Conservation (phyloP, 2,329 filamentous ascomycete genomes). For the Penicillium sumatraense region DNA sequence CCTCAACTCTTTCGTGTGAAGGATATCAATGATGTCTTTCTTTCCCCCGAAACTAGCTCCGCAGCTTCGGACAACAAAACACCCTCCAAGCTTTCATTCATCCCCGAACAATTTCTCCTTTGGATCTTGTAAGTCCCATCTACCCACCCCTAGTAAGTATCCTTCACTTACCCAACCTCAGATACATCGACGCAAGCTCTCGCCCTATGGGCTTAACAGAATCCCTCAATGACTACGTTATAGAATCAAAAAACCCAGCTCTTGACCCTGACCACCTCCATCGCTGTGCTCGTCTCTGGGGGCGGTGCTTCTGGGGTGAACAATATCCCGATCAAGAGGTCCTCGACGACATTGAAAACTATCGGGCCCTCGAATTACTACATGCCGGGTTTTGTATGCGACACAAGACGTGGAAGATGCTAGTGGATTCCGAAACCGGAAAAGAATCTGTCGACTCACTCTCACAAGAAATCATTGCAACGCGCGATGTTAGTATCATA, state of each 20-base stretch:
- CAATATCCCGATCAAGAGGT: constrained; percentile 43
- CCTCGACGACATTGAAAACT: constrained; percentile 45
- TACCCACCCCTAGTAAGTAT: not conserved
- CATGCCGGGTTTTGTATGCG: constrained; percentile 35
- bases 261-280: constrained; percentile 39
- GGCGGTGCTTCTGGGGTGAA: constrained; percentile 41
- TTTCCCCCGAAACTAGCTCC: constrained; percentile 22
- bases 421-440: constrained; percentile 25
- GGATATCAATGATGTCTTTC: constrained; percentile 34
- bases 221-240: constrained; percentile 38
- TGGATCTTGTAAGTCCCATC: constrained; percentile 38
- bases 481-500: constrained; percentile 29
- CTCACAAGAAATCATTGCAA: constrained; percentile 29
- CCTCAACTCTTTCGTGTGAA: constrained; percentile 37
- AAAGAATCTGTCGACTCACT: constrained; percentile 25
- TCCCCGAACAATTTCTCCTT: constrained; percentile 40
- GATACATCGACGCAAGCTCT: constrained; percentile 36
- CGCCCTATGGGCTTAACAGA: constrained; percentile 34
- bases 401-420: constrained; percentile 35
- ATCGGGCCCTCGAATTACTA: constrained; percentile 39
- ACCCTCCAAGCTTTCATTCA: constrained; percentile 34
- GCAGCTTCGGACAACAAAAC: constrained; percentile 13
- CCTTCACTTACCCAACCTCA: constrained; percentile 10
- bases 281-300: constrained; percentile 41
- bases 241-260: constrained; percentile 36